phyloP scores from a whole-genome alignment of 73 alveolate species.

The Paramecium pentaurelia region DNA sequence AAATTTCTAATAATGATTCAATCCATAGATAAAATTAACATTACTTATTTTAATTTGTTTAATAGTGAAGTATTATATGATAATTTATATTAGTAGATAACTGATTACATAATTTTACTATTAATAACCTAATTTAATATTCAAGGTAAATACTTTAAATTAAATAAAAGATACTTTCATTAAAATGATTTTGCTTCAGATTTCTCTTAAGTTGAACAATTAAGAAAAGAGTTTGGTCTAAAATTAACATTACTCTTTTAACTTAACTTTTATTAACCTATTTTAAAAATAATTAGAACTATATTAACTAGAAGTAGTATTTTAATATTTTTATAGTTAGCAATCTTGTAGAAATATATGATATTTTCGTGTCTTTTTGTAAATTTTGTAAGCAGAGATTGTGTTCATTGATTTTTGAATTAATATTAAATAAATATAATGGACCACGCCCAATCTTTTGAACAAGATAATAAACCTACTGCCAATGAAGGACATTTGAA shows the following conservation, averaged over 20 bases:
- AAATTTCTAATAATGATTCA: background rate
- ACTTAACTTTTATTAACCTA: background rate
- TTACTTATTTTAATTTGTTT: background rate
- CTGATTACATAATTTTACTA: too few relatives aligned
- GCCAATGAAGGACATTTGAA: background rate
- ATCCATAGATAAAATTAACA: background rate
- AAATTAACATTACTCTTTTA: background rate
- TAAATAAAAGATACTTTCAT: background rate
- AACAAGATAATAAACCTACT: background rate
- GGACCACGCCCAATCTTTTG: background rate
- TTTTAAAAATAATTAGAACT: background rate
- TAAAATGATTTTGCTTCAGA: background rate
- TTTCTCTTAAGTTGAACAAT: background rate
- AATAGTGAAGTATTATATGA: background rate
- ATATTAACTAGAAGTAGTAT: background rate
- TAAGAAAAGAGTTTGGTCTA: background rate
- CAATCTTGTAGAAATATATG: background rate
- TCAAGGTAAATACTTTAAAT: background rate
- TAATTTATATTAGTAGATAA: too few relatives aligned
- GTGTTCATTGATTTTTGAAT: background rate
- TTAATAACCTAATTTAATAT: background rate
- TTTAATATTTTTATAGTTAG: background rate
- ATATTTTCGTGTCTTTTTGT: background rate
- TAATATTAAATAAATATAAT: background rate
- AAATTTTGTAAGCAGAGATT: background rate